Conservation (phyloP, 257 asterid genomes). For the Solanum neorickii region DNA sequence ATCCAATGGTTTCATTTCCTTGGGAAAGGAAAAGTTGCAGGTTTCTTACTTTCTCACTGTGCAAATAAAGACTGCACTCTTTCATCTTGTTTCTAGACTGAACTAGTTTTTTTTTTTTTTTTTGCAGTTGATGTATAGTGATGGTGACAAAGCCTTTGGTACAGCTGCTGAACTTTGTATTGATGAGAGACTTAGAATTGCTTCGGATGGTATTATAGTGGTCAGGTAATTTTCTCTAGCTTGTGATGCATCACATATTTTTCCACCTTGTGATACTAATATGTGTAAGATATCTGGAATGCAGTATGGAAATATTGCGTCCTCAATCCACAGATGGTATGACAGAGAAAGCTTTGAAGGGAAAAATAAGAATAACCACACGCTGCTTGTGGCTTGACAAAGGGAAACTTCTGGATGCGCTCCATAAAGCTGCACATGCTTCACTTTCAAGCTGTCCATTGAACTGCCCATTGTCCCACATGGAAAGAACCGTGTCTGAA, state of each 20-base stretch:
- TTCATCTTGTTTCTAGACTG: not conserved
- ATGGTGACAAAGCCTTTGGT: slow-evolving; percentile 99
- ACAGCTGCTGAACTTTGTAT: slow-evolving; percentile 78
- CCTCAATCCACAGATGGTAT: slow-evolving; percentile 44
- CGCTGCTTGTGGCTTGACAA: slow-evolving; percentile 98
- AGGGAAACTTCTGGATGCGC: slow-evolving; percentile 95
- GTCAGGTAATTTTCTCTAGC: slow-evolving; percentile 39
- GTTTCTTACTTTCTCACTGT: slow-evolving; percentile 19
- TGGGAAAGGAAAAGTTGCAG: slow-evolving; percentile 95
- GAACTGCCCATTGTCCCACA: slow-evolving; percentile 66
- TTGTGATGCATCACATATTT: slow-evolving; percentile 1
- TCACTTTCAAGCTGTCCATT: slow-evolving; percentile 87
- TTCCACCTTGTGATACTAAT: slow-evolving; percentile 5
- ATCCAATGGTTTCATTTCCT: slow-evolving; percentile 75
- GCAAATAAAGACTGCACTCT: not conserved
- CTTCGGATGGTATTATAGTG: slow-evolving; percentile 93
- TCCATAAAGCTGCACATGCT: slow-evolving; percentile 95
- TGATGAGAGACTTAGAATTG: slow-evolving; percentile 87
- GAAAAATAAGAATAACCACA: slow-evolving; percentile 90
- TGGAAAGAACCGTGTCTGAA: slow-evolving; percentile 91
- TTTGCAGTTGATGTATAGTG: slow-evolving; percentile 90
- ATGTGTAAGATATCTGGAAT: not conserved
- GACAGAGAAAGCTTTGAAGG: slow-evolving; percentile 52
- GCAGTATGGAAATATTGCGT: slow-evolving; percentile 93
- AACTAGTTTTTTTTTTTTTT: not conserved